Evolutionary conservation across 768 basidiomycete genomes (phyloP), one percentile per base, ranked within the genome.

Genomic region (Tylopilus rubrobrunneus): DNA sequence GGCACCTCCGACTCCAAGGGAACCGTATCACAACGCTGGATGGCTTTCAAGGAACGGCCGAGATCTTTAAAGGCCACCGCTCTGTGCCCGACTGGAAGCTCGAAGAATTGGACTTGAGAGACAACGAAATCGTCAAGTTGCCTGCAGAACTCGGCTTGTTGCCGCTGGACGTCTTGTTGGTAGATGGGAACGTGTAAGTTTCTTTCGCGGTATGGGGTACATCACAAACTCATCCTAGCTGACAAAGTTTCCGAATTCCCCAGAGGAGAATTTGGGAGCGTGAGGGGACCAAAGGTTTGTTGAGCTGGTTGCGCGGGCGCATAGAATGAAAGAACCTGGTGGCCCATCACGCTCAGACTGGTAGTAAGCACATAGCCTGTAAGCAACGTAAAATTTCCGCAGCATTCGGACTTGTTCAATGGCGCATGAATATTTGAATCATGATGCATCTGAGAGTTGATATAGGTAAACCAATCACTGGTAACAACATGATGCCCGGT

Each of bases 221-320:
- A 53, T 17, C 43, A 34, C 41, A 33, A 9, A 43, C 48, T 58
- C 23, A 36, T 33, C n/a, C 11, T 48, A 7, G 7, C 39, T 31
- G 52, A 4, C 1, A 41, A 48, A 91, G 89, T 14, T 93, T 93
- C 75, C 85, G 90, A 28, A 83, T 90, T 19, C 90, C 90, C 0
- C 82, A 85, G 53, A 76, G 90, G 56, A 76, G 85, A 21, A 84
- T 93, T 10, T 93, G 90, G 90, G 91, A 92, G 66, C 76, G 89
- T 44, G 90, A 92, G 63, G 90, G 89, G 2, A 91, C 89, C 19
- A 90, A 87, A 60, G 89, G 90, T 2, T 62, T 92, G 50, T 62
- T 91, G 72, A 84, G 79, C 54, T 92, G 89, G 89, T 67, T 92
- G 62, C 77, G 86, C 49, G 87, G 86, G 17, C 77, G 89, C 56